Evolutionary conservation across 768 basidiomycete species (phyloP), one percentile per base, ranked within the genome.

Genomic region (Mycena leptocephala): DNA sequence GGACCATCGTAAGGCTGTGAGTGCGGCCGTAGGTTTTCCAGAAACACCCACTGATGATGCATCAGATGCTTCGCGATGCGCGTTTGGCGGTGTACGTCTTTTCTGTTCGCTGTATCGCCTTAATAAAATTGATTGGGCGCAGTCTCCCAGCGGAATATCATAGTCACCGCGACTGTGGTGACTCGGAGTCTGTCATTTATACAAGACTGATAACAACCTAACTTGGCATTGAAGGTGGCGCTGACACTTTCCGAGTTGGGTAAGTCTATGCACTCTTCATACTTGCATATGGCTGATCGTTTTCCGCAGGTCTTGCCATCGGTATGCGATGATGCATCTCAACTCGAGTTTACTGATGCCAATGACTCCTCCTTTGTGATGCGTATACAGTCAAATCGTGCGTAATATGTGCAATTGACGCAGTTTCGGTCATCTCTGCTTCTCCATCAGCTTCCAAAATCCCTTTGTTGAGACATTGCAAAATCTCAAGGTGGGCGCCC

Each of bases 141-240:
- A 93, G 92, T 93, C 79, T 92, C 92, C 83, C 85, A 90, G 51
- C 84, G 85, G 41, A 93, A 92, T 74, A 70, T 88, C 14, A 82
- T 78, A 48, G 81, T 92, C 28, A 91, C 91, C 9, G 85, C 81
- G 0, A 51, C 81, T 32, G 87, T 93, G 65, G 91, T 92, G 76
- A n/a, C n/a, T n/a, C n/a, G n/a, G n/a, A 79, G 89, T 80, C 26
- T 10, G 13, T 26, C 22, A 20, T 22, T n/a, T 39, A n/a, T 35
- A 14, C 20, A 24, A 30, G 18, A 41, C 26, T 30, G 43, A 33
- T 68, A 59, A 68, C 6, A 2, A 64, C 72, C 51, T 67, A 24
- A 72, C 10, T 35, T 24, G 22, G 55, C 13, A 14, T 70, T 65
- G 10, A 51, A 92, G 91, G 33, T 87, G 9, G 14, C 86, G 5